These are phyloP conservation scores for Auriscalpium microsporum DNA, from an alignment of 768 basidiomycete species.

Conservation along the genomic window DNA sequence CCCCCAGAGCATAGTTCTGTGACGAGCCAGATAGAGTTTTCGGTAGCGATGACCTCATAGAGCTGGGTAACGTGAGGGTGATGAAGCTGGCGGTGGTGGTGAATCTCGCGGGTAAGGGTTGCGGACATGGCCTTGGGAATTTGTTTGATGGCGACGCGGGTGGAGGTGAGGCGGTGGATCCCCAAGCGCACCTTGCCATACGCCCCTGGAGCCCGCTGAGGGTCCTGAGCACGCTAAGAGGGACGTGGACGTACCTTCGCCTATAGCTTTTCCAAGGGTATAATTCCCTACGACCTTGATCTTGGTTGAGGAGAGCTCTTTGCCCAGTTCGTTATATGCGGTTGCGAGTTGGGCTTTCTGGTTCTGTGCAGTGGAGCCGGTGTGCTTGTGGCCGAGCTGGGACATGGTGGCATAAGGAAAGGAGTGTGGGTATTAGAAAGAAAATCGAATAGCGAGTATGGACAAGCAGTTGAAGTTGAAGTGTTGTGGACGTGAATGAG, in stretches of 20 bases:
- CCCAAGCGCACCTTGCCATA: slow-evolving; percentile 96
- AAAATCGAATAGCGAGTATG: neutral
- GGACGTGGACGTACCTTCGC: slow-evolving; percentile 61
- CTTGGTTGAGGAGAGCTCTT: slow-evolving; percentile 86
- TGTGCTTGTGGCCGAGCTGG: slow-evolving; percentile 19
- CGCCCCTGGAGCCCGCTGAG: slow-evolving; percentile 47
- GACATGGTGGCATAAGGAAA: slow-evolving; percentile 13
- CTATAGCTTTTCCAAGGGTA: slow-evolving; percentile 87
- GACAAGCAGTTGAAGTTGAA: neutral
- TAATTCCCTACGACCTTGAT: slow-evolving; percentile 92
- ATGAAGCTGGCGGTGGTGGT: slow-evolving; percentile 94
- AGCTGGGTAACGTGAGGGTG: slow-evolving; percentile 94
- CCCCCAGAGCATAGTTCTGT: slow-evolving; percentile 96
- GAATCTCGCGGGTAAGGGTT: slow-evolving; percentile 91
- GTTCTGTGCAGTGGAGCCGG: slow-evolving; percentile 37
- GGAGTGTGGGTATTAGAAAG: slow-evolving; percentile 2
- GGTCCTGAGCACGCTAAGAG: neutral
- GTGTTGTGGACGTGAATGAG: neutral
- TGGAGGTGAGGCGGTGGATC: slow-evolving; percentile 85
- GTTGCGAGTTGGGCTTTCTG: slow-evolving; percentile 84
- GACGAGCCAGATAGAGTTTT: slow-evolving; percentile 92
- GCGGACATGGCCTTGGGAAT: slow-evolving; percentile 92
- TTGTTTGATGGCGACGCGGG: slow-evolving; percentile 94
- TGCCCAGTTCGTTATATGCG: slow-evolving; percentile 96
- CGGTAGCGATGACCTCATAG: slow-evolving; percentile 97